A percentile compares a stretch with the other conserved stretches of the same genome.
phyloP scores from a whole-genome alignment of 1,284 basidiomycete genomes.

The Waitea zeae region DNA sequence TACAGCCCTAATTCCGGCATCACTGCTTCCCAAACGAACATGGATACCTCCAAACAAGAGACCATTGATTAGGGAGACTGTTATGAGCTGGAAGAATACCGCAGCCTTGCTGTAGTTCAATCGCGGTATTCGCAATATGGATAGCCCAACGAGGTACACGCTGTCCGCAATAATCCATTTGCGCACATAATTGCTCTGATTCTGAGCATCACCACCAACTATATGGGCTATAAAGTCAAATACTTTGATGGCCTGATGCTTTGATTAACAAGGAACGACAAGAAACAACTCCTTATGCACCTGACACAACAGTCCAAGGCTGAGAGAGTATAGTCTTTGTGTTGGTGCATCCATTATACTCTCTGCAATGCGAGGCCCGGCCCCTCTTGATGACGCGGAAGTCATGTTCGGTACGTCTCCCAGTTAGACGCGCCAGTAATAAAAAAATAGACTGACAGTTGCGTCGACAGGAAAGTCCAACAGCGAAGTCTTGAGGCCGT shows the following conservation, averaged over 20 bases:
- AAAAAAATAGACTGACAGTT: no score
- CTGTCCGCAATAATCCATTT: slow-evolving; percentile 66
- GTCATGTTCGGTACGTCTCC: no score
- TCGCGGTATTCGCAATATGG: slow-evolving; percentile 60
- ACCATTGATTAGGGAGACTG: slow-evolving; percentile 45
- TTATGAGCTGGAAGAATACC: slow-evolving; percentile 37
- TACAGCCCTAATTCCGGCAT: no score
- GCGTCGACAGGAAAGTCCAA: no score
- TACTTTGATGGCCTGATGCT: slow-evolving; percentile 40
- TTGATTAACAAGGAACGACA: background rate
- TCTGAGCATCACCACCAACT: slow-evolving; percentile 22
- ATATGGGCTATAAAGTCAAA: slow-evolving; percentile 40
- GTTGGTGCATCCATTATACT: slow-evolving; percentile 20
- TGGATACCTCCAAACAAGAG: slow-evolving; percentile 52
- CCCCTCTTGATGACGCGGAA: no score
- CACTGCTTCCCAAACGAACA: slow-evolving; percentile 8
- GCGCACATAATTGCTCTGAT: slow-evolving; percentile 21
- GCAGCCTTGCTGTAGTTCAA: slow-evolving; percentile 51
- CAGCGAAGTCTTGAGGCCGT: no score
- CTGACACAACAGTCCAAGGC: slow-evolving; percentile 24
- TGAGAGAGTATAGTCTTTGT: slow-evolving; percentile 28
- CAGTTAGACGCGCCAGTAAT: no score
- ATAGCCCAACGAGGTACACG: slow-evolving; percentile 38
- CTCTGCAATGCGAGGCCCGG: slow-evolving; percentile 16
- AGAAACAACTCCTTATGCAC: slow-evolving; percentile 13